Percentiles rank a stretch among this genome's conserved stretches.
Evolutionary conservation across 306 rosid species (phyloP).

Genomic region (Potentilla sterilis): DNA sequence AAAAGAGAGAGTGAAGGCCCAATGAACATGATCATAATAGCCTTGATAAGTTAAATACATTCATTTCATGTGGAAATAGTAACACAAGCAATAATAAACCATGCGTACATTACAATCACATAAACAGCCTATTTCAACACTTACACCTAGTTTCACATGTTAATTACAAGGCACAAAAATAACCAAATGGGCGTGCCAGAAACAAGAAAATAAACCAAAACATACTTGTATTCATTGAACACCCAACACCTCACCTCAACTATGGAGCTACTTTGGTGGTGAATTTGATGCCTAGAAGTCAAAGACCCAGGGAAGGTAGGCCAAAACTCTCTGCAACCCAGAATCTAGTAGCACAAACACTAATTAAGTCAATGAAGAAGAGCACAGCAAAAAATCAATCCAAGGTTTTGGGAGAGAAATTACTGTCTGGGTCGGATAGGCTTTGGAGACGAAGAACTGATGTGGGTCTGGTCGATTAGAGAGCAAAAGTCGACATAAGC

Average conservation of each 20-base stretch:
- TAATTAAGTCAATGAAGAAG: neutral
- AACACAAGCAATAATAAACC: too few relatives aligned
- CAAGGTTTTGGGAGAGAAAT: neutral
- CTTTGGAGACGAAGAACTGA: conserved; percentile 22
- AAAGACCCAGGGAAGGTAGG: conserved; percentile 36
- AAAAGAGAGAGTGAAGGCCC: too few relatives aligned
- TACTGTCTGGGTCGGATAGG: conserved; percentile 46
- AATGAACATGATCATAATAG: too few relatives aligned
- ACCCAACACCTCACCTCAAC: conserved; percentile 59
- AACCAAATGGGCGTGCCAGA: neutral
- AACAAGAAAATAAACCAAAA: neutral
- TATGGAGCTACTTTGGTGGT: conserved; percentile 74
- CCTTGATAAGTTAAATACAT: too few relatives aligned
- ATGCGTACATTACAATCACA: too few relatives aligned
- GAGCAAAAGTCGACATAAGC: conserved; percentile 40
- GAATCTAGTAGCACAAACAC: conserved; percentile 42
- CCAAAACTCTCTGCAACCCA: conserved; percentile 40
- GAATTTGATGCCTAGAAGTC: conserved; percentile 51
- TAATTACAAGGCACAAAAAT: too few relatives aligned
- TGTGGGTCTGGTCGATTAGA: conserved; percentile 34
- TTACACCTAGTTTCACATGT: too few relatives aligned
- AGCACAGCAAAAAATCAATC: too few relatives aligned
- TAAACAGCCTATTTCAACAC: too few relatives aligned
- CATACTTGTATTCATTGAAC: too few relatives aligned
- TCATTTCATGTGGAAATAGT: too few relatives aligned